Evolutionary conservation across 2,329 filamentous ascomycete species (phyloP), one percentile per base, ranked within the genome.

Genomic region (Fusarium ramigenum): DNA sequence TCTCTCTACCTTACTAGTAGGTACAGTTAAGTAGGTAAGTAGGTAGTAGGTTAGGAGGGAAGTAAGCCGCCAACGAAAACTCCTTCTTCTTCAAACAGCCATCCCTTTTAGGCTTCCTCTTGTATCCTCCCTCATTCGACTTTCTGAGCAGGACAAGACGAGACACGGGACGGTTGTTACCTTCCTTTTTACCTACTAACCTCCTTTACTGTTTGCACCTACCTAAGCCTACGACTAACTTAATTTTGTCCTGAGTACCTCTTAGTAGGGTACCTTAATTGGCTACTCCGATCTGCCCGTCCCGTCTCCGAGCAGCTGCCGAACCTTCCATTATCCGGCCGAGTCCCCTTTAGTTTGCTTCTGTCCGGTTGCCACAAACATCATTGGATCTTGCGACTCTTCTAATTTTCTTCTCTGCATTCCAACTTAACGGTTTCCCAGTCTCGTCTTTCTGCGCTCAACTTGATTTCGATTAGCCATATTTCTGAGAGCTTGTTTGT

Each of bases 321-420:
- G 70, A 74, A 72, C 47, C 59, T 61, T 72, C 60, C 59, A 74
- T 66, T 46, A 68, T 74, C 71, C 71, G 71, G 71, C 71, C 71
- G 67, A 74, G 71, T 69, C 71, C 66, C 66, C 60, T 73, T 74
- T 70, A 61, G 70, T 57, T 72, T 74, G 71, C 70, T 71, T 59
- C 43, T 56, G 54, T 25, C 32, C 32, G 34, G 47, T 71, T 57
- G 60, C 67, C 67, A 72, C 63, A 64, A 69, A 52, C 67, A 69
- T 63, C 62, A 71, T 60, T 67, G 39, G 44, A 66, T 59, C 67
- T 65, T 69, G 56, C 58, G 32, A 68, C 44, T 69, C 58, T 69
- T 58, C 39, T 47, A 47, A 43, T 65, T 65, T 65, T 69, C 59
- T 59, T 65, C 44, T 69, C 43, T 30, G 46, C 66, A 72, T 64